Conservation (phyloP, 176 grass and related monocot genomes). For the Aegilops tauschii region DNA sequence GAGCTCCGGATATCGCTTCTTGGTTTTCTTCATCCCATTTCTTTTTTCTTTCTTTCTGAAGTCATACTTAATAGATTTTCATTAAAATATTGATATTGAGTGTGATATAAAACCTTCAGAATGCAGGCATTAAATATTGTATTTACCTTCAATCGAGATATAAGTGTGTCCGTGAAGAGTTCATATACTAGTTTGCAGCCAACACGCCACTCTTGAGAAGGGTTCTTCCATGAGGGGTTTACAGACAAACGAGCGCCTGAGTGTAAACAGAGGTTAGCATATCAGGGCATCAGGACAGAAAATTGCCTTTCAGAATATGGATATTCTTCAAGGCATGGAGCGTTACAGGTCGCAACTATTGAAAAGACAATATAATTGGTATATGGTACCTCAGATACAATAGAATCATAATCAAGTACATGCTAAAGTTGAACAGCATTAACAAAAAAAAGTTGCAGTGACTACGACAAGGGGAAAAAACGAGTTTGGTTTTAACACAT, state of each 20-base stretch:
- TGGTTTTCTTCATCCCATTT: conserved; percentile 97
- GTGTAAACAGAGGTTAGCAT: conserved; percentile 34
- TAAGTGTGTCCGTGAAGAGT: conserved; percentile 85
- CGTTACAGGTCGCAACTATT: background rate
- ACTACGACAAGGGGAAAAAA: background rate
- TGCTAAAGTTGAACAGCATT: conserved; percentile 13
- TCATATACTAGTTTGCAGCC: conserved; percentile 95
- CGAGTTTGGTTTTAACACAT: background rate
- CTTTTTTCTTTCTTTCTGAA: conserved; percentile 90
- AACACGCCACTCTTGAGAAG: conserved; percentile 96
- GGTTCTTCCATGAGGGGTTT: conserved; percentile 95
- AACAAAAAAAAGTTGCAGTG: background rate
- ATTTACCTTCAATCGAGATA: conserved; percentile 80
- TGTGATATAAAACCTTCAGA: conserved; percentile 16
- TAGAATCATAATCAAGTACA: background rate
- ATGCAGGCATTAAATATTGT: conserved; percentile 12
- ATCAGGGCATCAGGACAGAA: conserved; percentile 15
- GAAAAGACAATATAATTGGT: background rate
- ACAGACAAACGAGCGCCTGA: conserved; percentile 55
- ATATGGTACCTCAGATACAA: background rate
- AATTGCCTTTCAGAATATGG: background rate
- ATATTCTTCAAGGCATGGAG: conserved; percentile 4
- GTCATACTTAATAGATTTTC: conserved; percentile 21
- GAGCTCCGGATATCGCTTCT: conserved; percentile 85
- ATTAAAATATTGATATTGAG: conserved; percentile 19